Conservation (phyloP, 805 yeast species). For the Spathaspora sp. region DNA sequence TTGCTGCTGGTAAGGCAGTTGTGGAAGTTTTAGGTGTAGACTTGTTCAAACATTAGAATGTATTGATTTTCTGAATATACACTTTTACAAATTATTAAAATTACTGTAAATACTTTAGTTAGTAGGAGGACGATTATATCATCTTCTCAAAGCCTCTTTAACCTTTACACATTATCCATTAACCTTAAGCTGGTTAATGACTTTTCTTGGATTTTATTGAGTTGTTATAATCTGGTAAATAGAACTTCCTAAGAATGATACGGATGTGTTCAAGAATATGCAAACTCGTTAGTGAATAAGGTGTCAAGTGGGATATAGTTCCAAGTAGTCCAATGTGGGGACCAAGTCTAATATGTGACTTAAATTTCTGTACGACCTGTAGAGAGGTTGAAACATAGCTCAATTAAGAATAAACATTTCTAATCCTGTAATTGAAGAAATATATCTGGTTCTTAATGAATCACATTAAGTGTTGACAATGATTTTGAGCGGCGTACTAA, state of each 20-base stretch:
- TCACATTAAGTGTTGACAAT: neutral
- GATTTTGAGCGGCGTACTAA: neutral
- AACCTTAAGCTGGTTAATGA: neutral
- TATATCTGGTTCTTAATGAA: neutral
- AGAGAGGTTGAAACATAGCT: neutral
- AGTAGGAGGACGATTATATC: no score
- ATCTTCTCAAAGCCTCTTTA: neutral
- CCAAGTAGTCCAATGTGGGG: no score
- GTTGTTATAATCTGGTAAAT: neutral
- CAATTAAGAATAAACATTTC: neutral
- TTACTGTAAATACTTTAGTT: no score
- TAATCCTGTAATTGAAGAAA: neutral
- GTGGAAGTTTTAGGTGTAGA: constrained; percentile 31
- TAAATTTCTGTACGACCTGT: neutral
- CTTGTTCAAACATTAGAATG: constrained; percentile 12
- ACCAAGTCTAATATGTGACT: neutral
- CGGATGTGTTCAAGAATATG: neutral
- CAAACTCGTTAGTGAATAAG: neutral
- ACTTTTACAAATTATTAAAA: no score
- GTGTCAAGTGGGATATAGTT: neutral
- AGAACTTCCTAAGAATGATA: neutral
- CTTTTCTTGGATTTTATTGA: neutral
- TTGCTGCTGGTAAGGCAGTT: constrained; percentile 42
- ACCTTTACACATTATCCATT: neutral
- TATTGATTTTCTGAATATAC: no score